Base-by-base conservation (phyloP, 805 yeast genomes). In the Candida manassasensis region DNA sequence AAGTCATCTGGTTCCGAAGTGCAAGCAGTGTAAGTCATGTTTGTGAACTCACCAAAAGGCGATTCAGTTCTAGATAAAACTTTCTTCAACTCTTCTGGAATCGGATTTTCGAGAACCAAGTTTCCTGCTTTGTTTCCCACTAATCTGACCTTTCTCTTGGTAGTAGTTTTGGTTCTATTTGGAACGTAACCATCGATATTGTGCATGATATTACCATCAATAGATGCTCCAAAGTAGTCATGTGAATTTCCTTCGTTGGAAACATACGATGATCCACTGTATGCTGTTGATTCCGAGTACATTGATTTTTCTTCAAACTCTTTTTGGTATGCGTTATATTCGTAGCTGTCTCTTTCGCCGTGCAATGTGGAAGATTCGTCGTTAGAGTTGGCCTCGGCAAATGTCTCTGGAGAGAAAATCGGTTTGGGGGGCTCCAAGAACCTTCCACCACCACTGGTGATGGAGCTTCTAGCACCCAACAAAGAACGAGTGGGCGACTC, bases 1-100 rank as follows among this genome's bases (percentile, higher is more conserved):
- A 85, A 93, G 22, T 84, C 82, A 59, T 89, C 93, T 2, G 98
- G 96, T 38, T 84, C 89, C 1, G 94, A 73, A 1, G 99, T 93
- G 53, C 95, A 89, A 0, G 98, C 99, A 0, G 97, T 86, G 59
- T 93, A 93, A 46, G 96, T 80, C 97, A 93, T 89, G 61, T 86
- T 86, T 11, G 93, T 81, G 56, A 87, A 93, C 59, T 93, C 99
- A 37, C 93, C 96, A 44, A 82, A 81, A 1, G 70, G 70, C 2
- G 70, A 63, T 44, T 86, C 95, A 32, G 93, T 77, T 48, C 87
- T 71, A 4, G 97, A 95, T 37, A 94, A 63, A 45, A 88, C 89
- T 42, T 84, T 80, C 47, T 81, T 77, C 39, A 93, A 69, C 42
- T 89, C 93, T 16, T 88, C 80, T 10, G 99, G 97, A 32, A 93